phyloP scores from a whole-genome alignment of 768 basidiomycete species.

The Lactarius akahatsu region DNA sequence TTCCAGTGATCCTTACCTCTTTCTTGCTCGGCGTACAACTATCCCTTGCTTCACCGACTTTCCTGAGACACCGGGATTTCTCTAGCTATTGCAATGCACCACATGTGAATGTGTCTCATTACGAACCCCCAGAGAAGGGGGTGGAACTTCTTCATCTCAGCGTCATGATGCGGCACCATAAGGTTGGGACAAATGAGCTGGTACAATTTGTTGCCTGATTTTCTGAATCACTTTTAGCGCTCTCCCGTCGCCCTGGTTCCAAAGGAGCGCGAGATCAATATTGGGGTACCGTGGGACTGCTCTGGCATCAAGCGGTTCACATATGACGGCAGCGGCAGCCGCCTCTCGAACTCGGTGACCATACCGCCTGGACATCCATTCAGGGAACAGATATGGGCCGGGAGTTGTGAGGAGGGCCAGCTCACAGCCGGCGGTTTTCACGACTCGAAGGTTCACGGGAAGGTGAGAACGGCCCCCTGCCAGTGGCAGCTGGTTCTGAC shows the following conservation, averaged over 20 bases:
- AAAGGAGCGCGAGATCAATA: constrained; percentile 42
- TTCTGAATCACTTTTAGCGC: background rate
- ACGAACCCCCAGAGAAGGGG: constrained; percentile 38
- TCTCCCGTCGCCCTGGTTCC: constrained; percentile 37
- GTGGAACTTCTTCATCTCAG: background rate
- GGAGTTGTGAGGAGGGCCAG: constrained; percentile 48
- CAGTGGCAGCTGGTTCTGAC: background rate
- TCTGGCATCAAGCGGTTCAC: constrained; percentile 39
- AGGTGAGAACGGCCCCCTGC: constrained; percentile 31
- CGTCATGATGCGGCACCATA: background rate
- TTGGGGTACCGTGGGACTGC: constrained; percentile 40
- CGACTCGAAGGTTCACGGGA: constrained; percentile 44
- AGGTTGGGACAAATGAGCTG: background rate
- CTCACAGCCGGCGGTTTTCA: constrained; percentile 44
- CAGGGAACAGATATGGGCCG: constrained; percentile 44
- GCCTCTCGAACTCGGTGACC: constrained; percentile 41
- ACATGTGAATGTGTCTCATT: constrained; percentile 40
- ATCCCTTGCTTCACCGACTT: constrained; percentile 24
- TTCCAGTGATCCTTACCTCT: background rate
- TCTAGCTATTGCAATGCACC: constrained; percentile 54
- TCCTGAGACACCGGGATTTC: constrained; percentile 42
- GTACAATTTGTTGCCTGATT: background rate
- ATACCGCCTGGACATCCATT: constrained; percentile 46
- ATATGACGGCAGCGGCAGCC: constrained; percentile 38
- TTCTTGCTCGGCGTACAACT: constrained; percentile 3